Base-by-base conservation (phyloP, 2,329 filamentous ascomycete genomes). In the Alternaria consortialis region DNA sequence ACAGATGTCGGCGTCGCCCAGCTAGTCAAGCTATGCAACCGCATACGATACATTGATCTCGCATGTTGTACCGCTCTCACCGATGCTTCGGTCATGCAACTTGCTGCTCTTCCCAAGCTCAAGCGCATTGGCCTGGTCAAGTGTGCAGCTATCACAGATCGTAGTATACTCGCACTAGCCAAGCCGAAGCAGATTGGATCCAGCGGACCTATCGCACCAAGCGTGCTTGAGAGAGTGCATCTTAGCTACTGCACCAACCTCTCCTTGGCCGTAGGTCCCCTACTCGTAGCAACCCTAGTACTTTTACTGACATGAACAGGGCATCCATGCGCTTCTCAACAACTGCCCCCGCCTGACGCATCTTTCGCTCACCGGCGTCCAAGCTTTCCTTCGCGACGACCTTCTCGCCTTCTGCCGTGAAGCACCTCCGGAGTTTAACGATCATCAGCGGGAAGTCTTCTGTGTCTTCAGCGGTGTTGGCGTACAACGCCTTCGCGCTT, bases 41-140 rank as follows among this genome's bases (percentile, higher is more conserved):
- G 95, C 25, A 98, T 99, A 68, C 88, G 95, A 56, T 99, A 99
- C 77, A 99, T 99, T 66, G 95, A 99, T 76, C 83, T 99, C 43
- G 95, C 95, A n/a, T 98, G 95, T 81, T 99, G 95, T 79, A 87
- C 87, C 13, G 90, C 92, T 69, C 83, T 99, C 62, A 98, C 95
- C 0, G 95, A 99, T 71, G 85, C 86, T 11, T 97, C 94, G 23
- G 91, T 99, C 15, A 90, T 87, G 64, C 90, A 92, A 65, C 84
- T 99, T 37, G 94, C 95, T 5, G 88, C 88, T 13, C 85, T 99
- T 6, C 95, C 95, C 3, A 99, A 99, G 79, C 83, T 99, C 54
- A 94, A 97, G 82, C 87, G 95, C 37, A 97, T 99, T 62, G 95
- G 95, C 1, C 82, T 99, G 54, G 95, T 99, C 55, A 99, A 99